Conservation (phyloP, 805 yeast species). For the Candida khao-thaluensis region DNA sequence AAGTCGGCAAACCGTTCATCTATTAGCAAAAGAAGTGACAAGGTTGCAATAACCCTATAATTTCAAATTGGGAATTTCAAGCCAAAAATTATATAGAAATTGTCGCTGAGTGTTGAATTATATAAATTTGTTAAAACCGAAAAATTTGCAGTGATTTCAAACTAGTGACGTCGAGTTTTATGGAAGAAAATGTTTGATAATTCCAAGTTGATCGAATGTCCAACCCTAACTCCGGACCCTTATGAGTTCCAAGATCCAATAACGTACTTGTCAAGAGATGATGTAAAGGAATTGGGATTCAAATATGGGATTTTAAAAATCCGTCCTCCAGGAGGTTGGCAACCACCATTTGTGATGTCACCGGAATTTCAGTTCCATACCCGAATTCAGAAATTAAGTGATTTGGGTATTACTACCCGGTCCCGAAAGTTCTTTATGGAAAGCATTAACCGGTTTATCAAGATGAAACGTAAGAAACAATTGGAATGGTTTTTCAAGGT, state of each 20-base stretch:
- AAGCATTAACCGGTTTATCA: conserved; percentile 57
- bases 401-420: conserved; percentile 61
- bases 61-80: too few relatives aligned
- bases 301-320: conserved; percentile 53
- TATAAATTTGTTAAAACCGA: not conserved
- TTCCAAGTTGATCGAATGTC: conserved; percentile 32
- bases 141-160: not conserved
- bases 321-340: conserved; percentile 53
- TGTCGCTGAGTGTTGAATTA: not conserved
- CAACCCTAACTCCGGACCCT: conserved; percentile 44
- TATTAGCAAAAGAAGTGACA: too few relatives aligned
- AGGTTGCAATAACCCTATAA: too few relatives aligned
- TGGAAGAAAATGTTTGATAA: conserved; percentile 22
- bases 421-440: conserved; percentile 60
- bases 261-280: conserved; percentile 43
- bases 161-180: not conserved
- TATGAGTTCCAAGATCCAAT: conserved; percentile 52
- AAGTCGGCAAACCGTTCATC: too few relatives aligned
- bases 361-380: conserved; percentile 61
- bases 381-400: conserved; percentile 64
- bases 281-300: conserved; percentile 41
- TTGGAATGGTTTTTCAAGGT: conserved; percentile 23
- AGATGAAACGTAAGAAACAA: conserved; percentile 39
- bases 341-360: conserved; percentile 56
- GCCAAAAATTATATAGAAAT: too few relatives aligned